A percentile compares a stretch with the other conserved stretches of the same genome.
Evolutionary conservation across 176 grass and related monocot species (phyloP).

Genomic region (Alloteropsis semialata): DNA sequence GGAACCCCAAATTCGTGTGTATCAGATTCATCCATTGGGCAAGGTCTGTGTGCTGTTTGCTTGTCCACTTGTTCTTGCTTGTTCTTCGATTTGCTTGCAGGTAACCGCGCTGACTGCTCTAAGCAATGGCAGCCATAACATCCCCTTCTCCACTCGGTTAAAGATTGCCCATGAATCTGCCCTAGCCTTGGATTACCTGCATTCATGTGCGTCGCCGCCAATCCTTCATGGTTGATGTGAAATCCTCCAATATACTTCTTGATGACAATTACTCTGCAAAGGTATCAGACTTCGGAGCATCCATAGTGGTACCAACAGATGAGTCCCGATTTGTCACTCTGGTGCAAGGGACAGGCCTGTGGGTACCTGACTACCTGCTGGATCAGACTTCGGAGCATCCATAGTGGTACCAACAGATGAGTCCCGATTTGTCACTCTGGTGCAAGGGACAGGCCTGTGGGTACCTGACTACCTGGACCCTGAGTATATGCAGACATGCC

Average conservation of each 20-base stretch:
- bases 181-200: constrained; percentile 28
- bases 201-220: constrained; percentile 25
- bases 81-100: too few species aligned
- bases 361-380: too few species aligned
- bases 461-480: constrained; percentile 46
- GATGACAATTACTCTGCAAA: constrained; percentile 13
- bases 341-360: constrained; percentile 43
- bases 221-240: constrained; percentile 39
- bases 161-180: constrained; percentile 38
- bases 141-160: background rate
- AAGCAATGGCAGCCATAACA: background rate
- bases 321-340: constrained; percentile 7
- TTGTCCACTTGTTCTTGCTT: too few species aligned
- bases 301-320: constrained; percentile 3
- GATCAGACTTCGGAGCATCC: constrained; percentile 44
- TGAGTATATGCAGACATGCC: constrained; percentile 20
- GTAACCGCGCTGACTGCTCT: too few species aligned
- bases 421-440: constrained; percentile 5
- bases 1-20: too few species aligned
- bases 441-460: constrained; percentile 48
- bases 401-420: constrained; percentile 10
- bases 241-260: constrained; percentile 42
- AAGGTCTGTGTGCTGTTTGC: constrained; percentile 14
- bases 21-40: too few species aligned
- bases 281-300: constrained; percentile 47